A percentile compares a stretch with the other conserved stretches of the same genome.
Evolutionary conservation across 2,329 filamentous ascomycete genomes (phyloP).

Genomic region (Aspergillus amoenus): DNA sequence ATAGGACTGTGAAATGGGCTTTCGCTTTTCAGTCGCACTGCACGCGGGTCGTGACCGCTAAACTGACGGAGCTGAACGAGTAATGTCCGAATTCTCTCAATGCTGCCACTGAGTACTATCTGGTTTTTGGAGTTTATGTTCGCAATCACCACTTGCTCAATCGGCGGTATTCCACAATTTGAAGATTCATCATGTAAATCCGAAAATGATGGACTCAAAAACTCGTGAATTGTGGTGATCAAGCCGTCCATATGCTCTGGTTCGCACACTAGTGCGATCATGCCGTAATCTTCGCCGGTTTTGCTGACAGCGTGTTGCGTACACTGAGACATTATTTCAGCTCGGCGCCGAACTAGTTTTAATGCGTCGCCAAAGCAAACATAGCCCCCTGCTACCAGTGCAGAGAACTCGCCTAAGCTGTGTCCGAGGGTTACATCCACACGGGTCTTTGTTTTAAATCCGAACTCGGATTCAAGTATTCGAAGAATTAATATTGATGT

Average conservation of each 20-base stretch:
- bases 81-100: slow-evolving; percentile 77
- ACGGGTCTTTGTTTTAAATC: slow-evolving; percentile 67
- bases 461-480: slow-evolving; percentile 81
- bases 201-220: slow-evolving; percentile 68
- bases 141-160: slow-evolving; percentile 84
- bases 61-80: slow-evolving; percentile 85
- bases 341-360: slow-evolving; percentile 71
- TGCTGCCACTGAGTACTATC: slow-evolving; percentile 86
- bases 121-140: slow-evolving; percentile 97
- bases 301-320: slow-evolving; percentile 64
- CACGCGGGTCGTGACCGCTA: slow-evolving; percentile 84
- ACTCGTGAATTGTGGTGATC: slow-evolving; percentile 73
- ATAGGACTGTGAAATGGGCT: slow-evolving; percentile 89
- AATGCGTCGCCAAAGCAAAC: slow-evolving; percentile 76
- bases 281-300: slow-evolving; percentile 82
- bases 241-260: slow-evolving; percentile 70
- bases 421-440: slow-evolving; percentile 86
- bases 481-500: slow-evolving; percentile 87
- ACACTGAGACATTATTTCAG: slow-evolving; percentile 79
- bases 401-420: slow-evolving; percentile 89
- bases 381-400: slow-evolving; percentile 80
- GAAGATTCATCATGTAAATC: slow-evolving; percentile 65
- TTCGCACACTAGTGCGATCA: slow-evolving; percentile 91
- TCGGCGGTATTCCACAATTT: slow-evolving; percentile 67
- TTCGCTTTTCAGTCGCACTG: slow-evolving; percentile 82